Evolutionary conservation across 2,329 filamentous ascomycete genomes (phyloP), one percentile per base, ranked within the genome.

Genomic region (Aspergillus sp.): DNA sequence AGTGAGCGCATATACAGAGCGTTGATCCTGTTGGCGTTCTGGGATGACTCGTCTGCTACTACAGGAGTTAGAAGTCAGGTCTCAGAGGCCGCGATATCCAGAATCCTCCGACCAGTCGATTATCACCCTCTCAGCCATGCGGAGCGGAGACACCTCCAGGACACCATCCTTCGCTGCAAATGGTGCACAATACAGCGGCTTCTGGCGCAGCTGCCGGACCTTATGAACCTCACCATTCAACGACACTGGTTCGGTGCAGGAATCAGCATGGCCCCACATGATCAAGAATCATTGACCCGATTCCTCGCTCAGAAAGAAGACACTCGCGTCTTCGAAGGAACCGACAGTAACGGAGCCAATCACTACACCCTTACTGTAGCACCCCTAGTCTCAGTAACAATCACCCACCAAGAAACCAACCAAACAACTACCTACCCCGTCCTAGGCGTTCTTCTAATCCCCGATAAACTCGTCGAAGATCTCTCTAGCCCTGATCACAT

Each of bases 1-100:
- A 72, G 73, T 8, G 75, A 78, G 48, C 69, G 72, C 3, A 72
- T 81, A 4, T 81, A 80, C 53, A 67, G 71, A 2, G 67, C 73
- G 1, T 66, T 82, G 36, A 74, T 80, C 6, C 63, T 78, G 11
- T 67, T 78, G 38, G 76, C 77, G 0, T 78, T 78, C 51, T 81
- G 76, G 70, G 63, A 75, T 47, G 72, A 75, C 58, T 54, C 62
- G 11, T 36, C 11, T 11, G 39, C 54, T 2, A n/a, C 25, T 11
- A 8, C n/a, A 15, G 23, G 11, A 17, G 27, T 25, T 0, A 30
- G 5, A 6, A 21, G 19, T 5, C 36, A 38, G 25, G 58, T 3
- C 13, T 39, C 61, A 15, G 64, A 54, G 23, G 39, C 59, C 19
- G 61, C 64, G 1, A 70, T 78, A n/a, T 58, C 62, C 5, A 67